A percentile compares a stretch with the other conserved stretches of the same genome.
phyloP scores from a whole-genome alignment of 106 monocot genomes.

The Phalaenopsis equestris region DNA sequence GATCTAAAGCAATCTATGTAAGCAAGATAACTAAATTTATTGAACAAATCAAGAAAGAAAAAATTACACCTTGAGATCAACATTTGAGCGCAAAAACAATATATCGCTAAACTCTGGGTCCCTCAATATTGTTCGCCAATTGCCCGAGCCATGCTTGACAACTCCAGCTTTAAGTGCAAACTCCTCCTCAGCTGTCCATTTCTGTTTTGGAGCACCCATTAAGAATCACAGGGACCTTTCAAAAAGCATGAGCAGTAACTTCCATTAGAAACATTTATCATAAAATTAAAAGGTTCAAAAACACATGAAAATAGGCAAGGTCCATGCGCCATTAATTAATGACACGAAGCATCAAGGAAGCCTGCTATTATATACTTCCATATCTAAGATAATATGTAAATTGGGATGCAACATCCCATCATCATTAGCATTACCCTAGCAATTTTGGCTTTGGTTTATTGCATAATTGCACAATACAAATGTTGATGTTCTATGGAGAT shows the following conservation, averaged over 20 bases:
- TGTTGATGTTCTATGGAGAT: neutral
- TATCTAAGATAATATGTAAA: neutral
- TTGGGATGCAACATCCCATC: neutral
- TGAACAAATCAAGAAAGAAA: neutral
- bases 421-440: neutral
- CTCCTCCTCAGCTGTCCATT: conserved; percentile 74
- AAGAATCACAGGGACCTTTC: neutral
- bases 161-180: conserved; percentile 77
- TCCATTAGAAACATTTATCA: neutral
- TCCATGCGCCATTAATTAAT: neutral
- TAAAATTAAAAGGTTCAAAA: neutral
- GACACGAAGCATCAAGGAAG: neutral
- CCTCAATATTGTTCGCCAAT: conserved; percentile 75
- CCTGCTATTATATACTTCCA: neutral
- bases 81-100: conserved; percentile 62
- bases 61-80: conserved; percentile 66
- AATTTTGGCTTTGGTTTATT: neutral
- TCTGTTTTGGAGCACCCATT: conserved; percentile 88
- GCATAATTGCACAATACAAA: neutral
- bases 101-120: conserved; percentile 68
- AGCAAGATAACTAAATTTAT: neutral
- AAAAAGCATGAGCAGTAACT: neutral
- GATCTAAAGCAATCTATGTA: neutral
- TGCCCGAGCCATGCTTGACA: conserved; percentile 58
- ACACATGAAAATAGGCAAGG: neutral